Evolutionary conservation across 2,329 filamentous ascomycete genomes (phyloP), one percentile per base, ranked within the genome.

Genomic region (Parascedosporium putredinis): DNA sequence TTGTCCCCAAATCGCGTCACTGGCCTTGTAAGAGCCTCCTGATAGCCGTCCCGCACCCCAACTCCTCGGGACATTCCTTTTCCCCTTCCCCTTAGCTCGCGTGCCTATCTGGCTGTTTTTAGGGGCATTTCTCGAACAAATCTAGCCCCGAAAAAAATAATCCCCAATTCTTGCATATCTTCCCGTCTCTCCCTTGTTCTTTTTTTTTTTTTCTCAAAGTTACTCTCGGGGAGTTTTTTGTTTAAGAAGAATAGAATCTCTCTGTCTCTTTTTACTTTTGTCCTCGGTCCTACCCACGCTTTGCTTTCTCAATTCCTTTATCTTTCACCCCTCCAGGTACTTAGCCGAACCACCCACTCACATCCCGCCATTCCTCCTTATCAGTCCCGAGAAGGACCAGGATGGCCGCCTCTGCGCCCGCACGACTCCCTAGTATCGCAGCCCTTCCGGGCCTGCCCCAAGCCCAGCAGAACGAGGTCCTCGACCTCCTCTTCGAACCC

Each of bases 401-500:
- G 16, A 38, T 25, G 23, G 36, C 33, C 33, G 33, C 33, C 55
- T 12, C 50, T 53, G 29, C 44, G 44, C 22, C 51, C 51, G 24
- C 58, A 40, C 18, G 31, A 34, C 47, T 93, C 5, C 86, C 86
- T 10, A 62, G 73, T 24, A 71, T 83, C 58, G 62, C 70, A 43
- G 66, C 68, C 12, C 69, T 94, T 34, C 68, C 74, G 23, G 66
- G 68, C 44, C 74, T 83, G 45, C 62, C 80, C 16, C 72, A 78
- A 25, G 59, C 71, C 24, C 68, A 75, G 18, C 75, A 85, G 50
- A 73, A 71, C 33, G 60, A 66, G 4, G 70, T 82, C 46, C 77
- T 95, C 45, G 86, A 94, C 66, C 74, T 82, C 3, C 81, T 95
- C 52, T 95, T 96, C 66, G 90, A 96, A 63, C 86, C 87, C 14